Percentiles rank a stretch among this genome's conserved stretches.
phyloP scores from a whole-genome alignment of 2,329 filamentous ascomycete genomes.

The Pochonia chlamydosporia region DNA sequence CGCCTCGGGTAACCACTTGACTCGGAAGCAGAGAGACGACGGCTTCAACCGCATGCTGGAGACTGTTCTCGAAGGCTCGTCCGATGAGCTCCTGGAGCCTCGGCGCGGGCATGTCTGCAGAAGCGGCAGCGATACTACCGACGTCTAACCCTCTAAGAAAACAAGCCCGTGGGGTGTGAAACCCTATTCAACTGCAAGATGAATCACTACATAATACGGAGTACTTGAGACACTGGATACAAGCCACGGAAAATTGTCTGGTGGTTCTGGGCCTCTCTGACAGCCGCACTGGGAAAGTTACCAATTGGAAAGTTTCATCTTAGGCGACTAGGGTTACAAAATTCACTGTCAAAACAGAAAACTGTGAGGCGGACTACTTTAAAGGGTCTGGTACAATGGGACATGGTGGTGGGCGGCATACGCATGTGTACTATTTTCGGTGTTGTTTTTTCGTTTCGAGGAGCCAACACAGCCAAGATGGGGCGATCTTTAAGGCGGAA shows the following conservation, averaged over 20 bases:
- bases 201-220: not conserved
- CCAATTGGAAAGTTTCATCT: not conserved
- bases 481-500: not conserved
- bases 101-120: not conserved
- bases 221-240: not conserved
- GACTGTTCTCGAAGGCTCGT: constrained; percentile 12
- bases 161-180: too few relatives aligned
- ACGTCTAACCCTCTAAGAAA: too few relatives aligned
- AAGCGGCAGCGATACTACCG: not conserved
- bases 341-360: not conserved
- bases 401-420: not conserved
- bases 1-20: constrained; percentile 5
- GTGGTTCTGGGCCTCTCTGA: too few relatives aligned
- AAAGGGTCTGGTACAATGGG: too few relatives aligned
- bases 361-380: not conserved
- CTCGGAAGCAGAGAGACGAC: constrained; percentile 7
- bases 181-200: not conserved
- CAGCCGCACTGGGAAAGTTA: not conserved
- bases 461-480: not conserved
- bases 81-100: constrained; percentile 7
- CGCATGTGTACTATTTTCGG: not conserved
- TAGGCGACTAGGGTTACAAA: not conserved
- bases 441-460: not conserved
- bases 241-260: too few relatives aligned
- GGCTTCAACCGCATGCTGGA: constrained; percentile 12